These are phyloP conservation scores for Cenchrus purpureus DNA, from an alignment of 176 grass and related monocot genomes.

Conservation along the genomic window DNA sequence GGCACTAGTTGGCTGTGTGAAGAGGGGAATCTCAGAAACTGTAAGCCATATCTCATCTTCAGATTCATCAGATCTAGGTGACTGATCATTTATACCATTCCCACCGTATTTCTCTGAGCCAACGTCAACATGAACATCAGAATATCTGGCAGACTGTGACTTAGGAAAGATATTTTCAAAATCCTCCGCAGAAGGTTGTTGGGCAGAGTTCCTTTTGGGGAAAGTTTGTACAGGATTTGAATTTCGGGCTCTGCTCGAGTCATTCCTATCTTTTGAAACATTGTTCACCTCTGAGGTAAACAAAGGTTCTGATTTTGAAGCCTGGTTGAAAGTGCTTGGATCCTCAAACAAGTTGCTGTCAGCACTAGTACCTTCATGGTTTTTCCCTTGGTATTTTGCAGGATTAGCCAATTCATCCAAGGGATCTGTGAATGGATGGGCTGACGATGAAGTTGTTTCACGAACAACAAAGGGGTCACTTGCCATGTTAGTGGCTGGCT, in stretches of 20 bases:
- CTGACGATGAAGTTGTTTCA: conserved; percentile 67
- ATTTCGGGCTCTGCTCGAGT: conserved; percentile 39
- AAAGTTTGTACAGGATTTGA: conserved; percentile 57
- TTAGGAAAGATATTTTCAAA: conserved; percentile 76
- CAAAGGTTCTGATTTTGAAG: conserved; percentile 57
- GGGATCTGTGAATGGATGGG: conserved; percentile 55
- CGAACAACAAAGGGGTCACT: conserved; percentile 84
- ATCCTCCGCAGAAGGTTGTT: conserved; percentile 53
- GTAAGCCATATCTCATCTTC: conserved; percentile 90
- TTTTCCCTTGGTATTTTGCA: conserved; percentile 55
- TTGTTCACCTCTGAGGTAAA: conserved; percentile 58
- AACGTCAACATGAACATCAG: conserved; percentile 60
- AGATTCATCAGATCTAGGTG: conserved; percentile 70
- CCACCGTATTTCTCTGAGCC: conserved; percentile 54
- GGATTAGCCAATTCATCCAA: conserved; percentile 59
- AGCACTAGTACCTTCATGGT: conserved; percentile 30
- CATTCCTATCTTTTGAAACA: conserved; percentile 47
- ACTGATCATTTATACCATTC: conserved; percentile 60
- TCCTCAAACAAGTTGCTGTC: conserved; percentile 61
- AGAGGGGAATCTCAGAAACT: conserved; percentile 95
- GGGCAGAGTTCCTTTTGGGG: conserved; percentile 50
- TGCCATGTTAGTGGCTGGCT: conserved; percentile 48
- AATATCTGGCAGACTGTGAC: conserved; percentile 54
- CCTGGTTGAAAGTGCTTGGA: conserved; percentile 50
- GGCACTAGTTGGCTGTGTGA: conserved; percentile 89